Base-by-base conservation (phyloP, 805 yeast species). In the Wickerhamomyces bovis region DNA sequence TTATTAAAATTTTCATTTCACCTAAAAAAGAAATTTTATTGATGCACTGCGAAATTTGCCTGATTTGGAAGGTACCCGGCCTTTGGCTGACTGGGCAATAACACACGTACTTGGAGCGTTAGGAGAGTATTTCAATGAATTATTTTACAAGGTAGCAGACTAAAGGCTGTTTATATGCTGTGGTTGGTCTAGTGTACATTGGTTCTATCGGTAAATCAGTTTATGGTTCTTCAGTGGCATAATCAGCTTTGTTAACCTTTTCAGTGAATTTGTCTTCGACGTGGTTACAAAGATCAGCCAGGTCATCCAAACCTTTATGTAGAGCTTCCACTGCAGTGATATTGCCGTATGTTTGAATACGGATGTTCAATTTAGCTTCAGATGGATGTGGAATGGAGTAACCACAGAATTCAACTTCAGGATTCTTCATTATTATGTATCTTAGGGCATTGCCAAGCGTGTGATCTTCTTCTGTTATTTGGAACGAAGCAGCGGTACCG, bases 311-410 rank as follows among this genome's bases (percentile, higher is more conserved):
- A 21, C 98, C 98, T 65, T 89, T 87, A 58, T 88, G 90, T 39
- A 94, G 74, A 1, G 97, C 98, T 64, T 92, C 96, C 36, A 87
- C 81, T 4, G 98, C 98, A 4, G 97, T 83, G 53, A 80, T 76
- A 9, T 71, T 70, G 26, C 81, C 97, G 62, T 89, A 90, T 1
- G 99, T 94, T 70, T 94, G 99, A 53, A 94, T 89, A 69, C 99
- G 81, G 47, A 94, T 65, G 69, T 94, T 89, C 68, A 94, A 72
- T 56, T 85, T 84, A 50, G 88, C 75, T 68, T 94, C 99, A 31
- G 96, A 87, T 18, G 99, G 99, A 68, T 94, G 99, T 11, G 99
- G 99, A 55, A 94, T 94, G 39, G 97, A 89, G 70, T 94, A 94
- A 47, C 99, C 99, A 63, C 98, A 92, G 66, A 94, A 94, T 63